phyloP scores from a whole-genome alignment of 345 rosid species.

The Draba incana region DNA sequence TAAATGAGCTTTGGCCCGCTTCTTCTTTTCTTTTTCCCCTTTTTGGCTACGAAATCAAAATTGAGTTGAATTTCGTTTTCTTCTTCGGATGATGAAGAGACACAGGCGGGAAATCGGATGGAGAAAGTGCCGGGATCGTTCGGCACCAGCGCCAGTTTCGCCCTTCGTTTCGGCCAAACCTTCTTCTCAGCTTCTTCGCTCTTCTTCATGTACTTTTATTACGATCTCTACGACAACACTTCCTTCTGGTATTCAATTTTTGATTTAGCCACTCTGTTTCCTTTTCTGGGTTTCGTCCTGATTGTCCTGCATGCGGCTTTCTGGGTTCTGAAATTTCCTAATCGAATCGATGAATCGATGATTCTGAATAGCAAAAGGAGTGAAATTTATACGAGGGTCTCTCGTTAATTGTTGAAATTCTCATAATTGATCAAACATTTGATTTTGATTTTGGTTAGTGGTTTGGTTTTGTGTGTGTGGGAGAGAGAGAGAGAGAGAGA shows the following conservation, averaged over 20 bases:
- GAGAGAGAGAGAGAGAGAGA: not conserved
- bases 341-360: not conserved
- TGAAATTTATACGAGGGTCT: not conserved
- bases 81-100: conserved; percentile 29
- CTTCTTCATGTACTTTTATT: conserved; percentile 58
- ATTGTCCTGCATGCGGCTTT: not conserved
- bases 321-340: conserved; percentile 7
- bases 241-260: conserved; percentile 57
- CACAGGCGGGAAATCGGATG: conserved; percentile 24
- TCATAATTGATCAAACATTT: not conserved
- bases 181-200: conserved; percentile 58
- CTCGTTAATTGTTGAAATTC: not conserved
- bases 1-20: conserved; percentile 16
- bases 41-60: not conserved
- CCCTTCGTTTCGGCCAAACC: conserved; percentile 68
- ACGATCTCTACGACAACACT: conserved; percentile 55
- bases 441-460: not conserved
- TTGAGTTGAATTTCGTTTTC: conserved; percentile 24
- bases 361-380: conserved; percentile 8
- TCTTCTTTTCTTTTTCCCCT: not conserved
- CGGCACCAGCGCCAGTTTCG: conserved; percentile 72
- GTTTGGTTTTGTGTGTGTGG: too few relatives aligned
- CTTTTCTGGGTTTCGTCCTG: too few relatives aligned
- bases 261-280: too few relatives aligned
- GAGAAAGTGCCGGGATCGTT: conserved; percentile 46